Evolutionary conservation across 352 stramenopile species (phyloP), one percentile per base, ranked within the genome.

Genomic region (Phytophthora hybrid): DNA sequence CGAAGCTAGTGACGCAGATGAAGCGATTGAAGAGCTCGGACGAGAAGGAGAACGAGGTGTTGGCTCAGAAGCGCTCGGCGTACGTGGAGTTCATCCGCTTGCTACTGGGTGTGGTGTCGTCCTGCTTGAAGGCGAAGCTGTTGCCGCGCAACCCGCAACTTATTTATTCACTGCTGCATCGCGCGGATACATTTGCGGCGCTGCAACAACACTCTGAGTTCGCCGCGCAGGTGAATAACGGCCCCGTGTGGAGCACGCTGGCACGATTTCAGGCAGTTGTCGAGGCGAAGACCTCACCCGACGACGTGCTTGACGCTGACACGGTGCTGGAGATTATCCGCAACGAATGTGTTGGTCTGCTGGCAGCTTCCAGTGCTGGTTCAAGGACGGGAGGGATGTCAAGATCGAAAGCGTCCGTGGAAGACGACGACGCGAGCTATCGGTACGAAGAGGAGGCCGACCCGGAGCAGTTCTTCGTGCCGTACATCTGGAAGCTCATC

Each of bases 161-260:
- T 82, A 94, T 96, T 89, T 96, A 94, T 90, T 90, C 87, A 32
- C 69, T 96, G 11, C 58, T 96, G 32, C 90, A 96, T 62, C 84
- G 83, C 21, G 81, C 83, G 5, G 79, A 88, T 19, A 88, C 85
- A 21, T 92, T 96, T 54, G 39, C 68, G 10, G 67, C 58, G 14
- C 66, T 96, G 66, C 77, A 92, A 41, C 65, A 76, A 26, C 85
- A 93, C 53, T 81, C 84, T 0, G 85, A 91, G 60, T 87, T 94
- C 34, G 64, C 80, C 9, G 71, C 80, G 47, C 82, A 90, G 6
- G 81, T 93, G 26, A 77, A 92, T 58, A 89, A 91, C 23, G 79
- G 82, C 4, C 83, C 79, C 0, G 77, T 94, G 8, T 92, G 85
- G 86, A 88, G 61, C 64, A 89, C 87, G 14, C 69, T 96, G 53